Evolutionary conservation across 192 early-diverging fungal genomes (phyloP), one percentile per base, ranked within the genome.

Genomic region (Gigaspora rosea): DNA sequence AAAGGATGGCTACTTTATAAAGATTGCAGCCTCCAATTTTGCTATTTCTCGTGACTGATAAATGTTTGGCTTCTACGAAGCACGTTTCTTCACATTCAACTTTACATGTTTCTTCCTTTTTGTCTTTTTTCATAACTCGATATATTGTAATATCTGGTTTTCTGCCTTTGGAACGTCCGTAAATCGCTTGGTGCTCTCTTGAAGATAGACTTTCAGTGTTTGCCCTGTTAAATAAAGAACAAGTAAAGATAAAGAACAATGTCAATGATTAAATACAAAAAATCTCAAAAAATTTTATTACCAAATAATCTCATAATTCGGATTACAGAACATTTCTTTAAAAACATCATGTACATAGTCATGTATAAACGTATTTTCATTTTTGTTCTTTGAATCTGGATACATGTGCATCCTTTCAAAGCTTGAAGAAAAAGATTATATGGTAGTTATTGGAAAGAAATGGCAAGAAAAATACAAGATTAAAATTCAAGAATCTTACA

Each of bases 311-410:
- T 68, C 48, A 68, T 67, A 67, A 49, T 67, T 67, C 3, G 65
- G 11, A 27, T 67, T 46, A 4, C 8, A n/a, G 4, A 68, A 68
- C 0, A 13, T 67, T 67, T 67, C 65, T 11, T 67, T 67, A 46
- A 67, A 67, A 67, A n/a, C 48, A 22, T 67, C 65, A 49, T 67
- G 65, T 61, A 61, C 9, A 9, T 67, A 67, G 0, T 67, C 46
- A 47, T 67, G 47, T 9, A 67, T 8, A 49, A 67, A 16, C 48
- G 65, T 67, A 49, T 67, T 47, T 3, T 67, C 47, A 4, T 67
- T 51, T 68, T 49, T 27, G 0, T 68, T 20, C 0, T 6, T 50
- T 50, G 10, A 51, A 68, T 50, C 47, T 27, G 66, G 66, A 27
- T 47, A 68, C 66, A 68, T 49, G 8, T 68, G 47, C 22, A 50